These are phyloP conservation scores for Chytridium lagenaria DNA, from an alignment of 371 early-diverging fungal species.

Conservation along the genomic window DNA sequence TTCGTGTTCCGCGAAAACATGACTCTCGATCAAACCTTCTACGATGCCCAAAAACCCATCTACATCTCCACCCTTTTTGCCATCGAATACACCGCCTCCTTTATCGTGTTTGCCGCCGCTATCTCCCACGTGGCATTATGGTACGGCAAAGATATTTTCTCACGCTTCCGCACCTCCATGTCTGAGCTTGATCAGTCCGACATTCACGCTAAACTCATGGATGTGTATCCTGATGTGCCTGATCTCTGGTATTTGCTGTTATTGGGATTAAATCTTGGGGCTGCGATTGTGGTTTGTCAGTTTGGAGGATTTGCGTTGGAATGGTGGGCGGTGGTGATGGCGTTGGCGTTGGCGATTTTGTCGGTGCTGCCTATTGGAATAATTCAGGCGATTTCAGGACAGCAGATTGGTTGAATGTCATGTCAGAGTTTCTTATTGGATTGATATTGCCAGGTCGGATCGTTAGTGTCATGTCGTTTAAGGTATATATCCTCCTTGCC, in stretches of 20 bases:
- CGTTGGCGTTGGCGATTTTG: constrained; percentile 27
- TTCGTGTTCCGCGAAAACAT: constrained; percentile 6
- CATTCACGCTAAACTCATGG: constrained; percentile 43
- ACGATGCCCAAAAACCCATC: constrained; percentile 32
- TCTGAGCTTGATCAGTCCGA: constrained; percentile 33
- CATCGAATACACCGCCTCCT: constrained; percentile 33
- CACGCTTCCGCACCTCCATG: constrained; percentile 27
- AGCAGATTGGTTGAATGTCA: constrained; percentile 44
- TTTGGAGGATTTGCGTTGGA: constrained; percentile 33
- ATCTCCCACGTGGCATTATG: constrained; percentile 41
- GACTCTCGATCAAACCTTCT: constrained; percentile 27
- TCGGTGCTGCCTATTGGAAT: constrained; percentile 42
- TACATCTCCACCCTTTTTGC: constrained; percentile 35
- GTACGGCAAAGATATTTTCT: constrained; percentile 44
- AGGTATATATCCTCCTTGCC: too few relatives aligned
- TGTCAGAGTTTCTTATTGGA: constrained; percentile 52
- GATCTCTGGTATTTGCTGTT: constrained; percentile 33
- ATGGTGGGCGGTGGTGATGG: constrained; percentile 35
- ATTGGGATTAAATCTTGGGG: constrained; percentile 17
- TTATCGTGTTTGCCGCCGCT: constrained; percentile 37
- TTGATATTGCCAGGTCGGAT: constrained; percentile 57
- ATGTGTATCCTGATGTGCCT: constrained; percentile 44
- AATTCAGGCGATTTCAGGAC: constrained; percentile 40
- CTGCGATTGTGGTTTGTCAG: constrained; percentile 20
- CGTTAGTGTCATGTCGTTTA: constrained; percentile 39